phyloP scores from a whole-genome alignment of 2,329 filamentous ascomycete genomes.

The Capronia coronata region DNA sequence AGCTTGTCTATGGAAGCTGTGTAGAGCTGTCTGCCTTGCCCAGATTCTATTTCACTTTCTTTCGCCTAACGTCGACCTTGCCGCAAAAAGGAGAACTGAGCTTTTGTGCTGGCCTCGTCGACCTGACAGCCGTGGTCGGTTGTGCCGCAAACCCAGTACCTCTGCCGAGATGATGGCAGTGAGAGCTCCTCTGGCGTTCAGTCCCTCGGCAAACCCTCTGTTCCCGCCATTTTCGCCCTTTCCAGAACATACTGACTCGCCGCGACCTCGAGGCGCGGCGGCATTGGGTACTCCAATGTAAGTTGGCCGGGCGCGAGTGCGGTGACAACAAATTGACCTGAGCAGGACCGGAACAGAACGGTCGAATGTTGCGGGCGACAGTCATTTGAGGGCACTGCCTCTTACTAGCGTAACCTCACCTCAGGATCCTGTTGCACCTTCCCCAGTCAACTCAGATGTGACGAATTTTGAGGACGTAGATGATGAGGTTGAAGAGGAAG shows the following conservation, averaged over 20 bases:
- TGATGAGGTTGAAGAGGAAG: slow-evolving; percentile 56
- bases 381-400: slow-evolving; percentile 33
- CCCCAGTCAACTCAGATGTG: slow-evolving; percentile 54
- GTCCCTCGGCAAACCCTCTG: slow-evolving; percentile 48
- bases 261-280: slow-evolving; percentile 44
- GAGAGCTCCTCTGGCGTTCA: slow-evolving; percentile 57
- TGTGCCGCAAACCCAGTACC: slow-evolving; percentile 13
- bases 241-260: slow-evolving; percentile 51
- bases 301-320: slow-evolving; percentile 39
- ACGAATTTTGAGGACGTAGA: slow-evolving; percentile 80
- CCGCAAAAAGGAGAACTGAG: background rate
- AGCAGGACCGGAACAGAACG: slow-evolving; percentile 18
- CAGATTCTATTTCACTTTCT: slow-evolving; percentile 1
- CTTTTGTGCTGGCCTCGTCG: background rate
- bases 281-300: slow-evolving; percentile 51
- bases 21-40: slow-evolving; percentile 20
- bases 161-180: slow-evolving; percentile 47
- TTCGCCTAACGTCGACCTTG: background rate
- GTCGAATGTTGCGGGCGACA: slow-evolving; percentile 11
- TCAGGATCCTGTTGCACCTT: slow-evolving; percentile 53
- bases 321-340: slow-evolving; percentile 36
- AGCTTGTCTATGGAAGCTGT: background rate
- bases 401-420: slow-evolving; percentile 35
- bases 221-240: slow-evolving; percentile 50
- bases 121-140: slow-evolving; percentile 12